phyloP scores from a whole-genome alignment of 768 basidiomycete species.

The Suillus fuscotomentosus region DNA sequence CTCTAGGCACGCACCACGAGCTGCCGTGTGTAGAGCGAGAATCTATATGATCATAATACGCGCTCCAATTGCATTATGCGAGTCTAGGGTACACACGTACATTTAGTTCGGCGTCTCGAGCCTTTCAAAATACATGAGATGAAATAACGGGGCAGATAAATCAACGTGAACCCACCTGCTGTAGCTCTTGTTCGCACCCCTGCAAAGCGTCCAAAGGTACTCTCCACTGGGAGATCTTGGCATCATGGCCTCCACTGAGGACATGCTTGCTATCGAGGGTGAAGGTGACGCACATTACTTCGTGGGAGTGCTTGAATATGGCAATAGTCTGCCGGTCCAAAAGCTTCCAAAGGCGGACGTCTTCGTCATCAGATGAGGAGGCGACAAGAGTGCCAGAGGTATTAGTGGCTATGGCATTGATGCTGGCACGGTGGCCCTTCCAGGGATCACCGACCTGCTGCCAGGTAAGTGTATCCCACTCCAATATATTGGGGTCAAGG shows the following conservation, averaged over 20 bases:
- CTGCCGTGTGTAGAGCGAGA: neutral
- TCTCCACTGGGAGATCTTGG: neutral
- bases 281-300: neutral
- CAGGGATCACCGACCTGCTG: neutral
- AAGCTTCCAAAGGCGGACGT: neutral
- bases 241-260: neutral
- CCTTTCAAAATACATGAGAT: neutral
- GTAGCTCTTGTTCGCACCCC: neutral
- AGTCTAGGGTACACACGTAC: neutral
- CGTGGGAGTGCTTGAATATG: neutral
- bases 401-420: neutral
- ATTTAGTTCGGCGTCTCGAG: neutral
- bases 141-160: neutral
- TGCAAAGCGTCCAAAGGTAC: neutral
- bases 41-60: neutral
- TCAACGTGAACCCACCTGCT: neutral
- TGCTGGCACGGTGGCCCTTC: neutral
- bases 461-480: neutral
- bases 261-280: neutral
- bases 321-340: neutral
- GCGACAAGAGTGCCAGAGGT: neutral
- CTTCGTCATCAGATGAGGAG: neutral
- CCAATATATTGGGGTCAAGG: neutral
- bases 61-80: neutral
- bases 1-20: neutral